These are phyloP conservation scores for Eutrema salsugineum DNA, from an alignment of 441 rosid genomes.

Conservation along the genomic window DNA sequence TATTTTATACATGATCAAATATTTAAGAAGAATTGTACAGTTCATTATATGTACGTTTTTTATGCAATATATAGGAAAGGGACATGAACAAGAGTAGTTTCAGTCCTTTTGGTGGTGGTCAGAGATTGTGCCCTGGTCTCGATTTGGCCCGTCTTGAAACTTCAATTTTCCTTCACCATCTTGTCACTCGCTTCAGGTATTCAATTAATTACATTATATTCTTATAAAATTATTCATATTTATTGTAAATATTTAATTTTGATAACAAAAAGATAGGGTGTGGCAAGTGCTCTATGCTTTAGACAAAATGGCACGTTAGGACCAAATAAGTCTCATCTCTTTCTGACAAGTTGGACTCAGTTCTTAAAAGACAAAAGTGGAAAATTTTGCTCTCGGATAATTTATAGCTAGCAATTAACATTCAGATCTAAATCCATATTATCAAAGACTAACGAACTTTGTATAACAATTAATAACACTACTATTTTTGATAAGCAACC, in stretches of 20 bases:
- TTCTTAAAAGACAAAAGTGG: not conserved
- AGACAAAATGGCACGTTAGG: constrained; percentile 4
- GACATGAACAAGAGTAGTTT: constrained; percentile 54
- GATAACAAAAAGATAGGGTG: not conserved
- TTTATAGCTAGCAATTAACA: not conserved
- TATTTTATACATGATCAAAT: not conserved
- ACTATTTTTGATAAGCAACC: not conserved
- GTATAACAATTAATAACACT: not conserved
- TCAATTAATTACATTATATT: not conserved
- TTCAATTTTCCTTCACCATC: constrained; percentile 82
- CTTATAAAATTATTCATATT: not conserved
- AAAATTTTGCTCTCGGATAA: not conserved
- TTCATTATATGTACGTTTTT: not conserved
- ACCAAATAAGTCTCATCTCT: constrained; percentile 17
- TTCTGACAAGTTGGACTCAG: constrained; percentile 11
- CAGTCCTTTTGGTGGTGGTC: constrained; percentile 99
- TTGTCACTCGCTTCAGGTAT: constrained; percentile 91
- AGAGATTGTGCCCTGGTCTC: constrained; percentile 91
- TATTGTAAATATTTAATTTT: not conserved
- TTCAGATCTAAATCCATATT: not conserved
- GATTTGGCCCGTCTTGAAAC: constrained; percentile 96
- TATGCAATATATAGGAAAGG: constrained; percentile 49
- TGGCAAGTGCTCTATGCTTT: constrained; percentile 7
- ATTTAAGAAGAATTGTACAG: not conserved
- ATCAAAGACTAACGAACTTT: not conserved